Evolutionary conservation across 345 rosid species (phyloP).

Genomic region (Citrus cavaleriei): DNA sequence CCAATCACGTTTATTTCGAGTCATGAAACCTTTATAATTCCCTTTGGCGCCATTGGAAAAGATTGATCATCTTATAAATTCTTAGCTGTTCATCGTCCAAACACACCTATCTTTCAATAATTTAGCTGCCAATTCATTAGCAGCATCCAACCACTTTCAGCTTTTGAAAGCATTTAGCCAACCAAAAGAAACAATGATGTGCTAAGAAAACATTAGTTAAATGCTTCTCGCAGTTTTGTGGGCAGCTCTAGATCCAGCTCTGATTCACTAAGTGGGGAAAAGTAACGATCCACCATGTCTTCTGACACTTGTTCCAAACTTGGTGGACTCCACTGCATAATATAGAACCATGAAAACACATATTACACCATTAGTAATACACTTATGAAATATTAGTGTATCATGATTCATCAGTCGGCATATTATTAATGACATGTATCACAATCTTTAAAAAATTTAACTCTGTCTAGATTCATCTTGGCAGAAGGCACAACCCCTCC

Average conservation of each 20-base stretch:
- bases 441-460: neutral
- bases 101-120: neutral
- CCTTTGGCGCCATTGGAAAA: neutral
- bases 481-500: neutral
- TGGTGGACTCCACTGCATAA: conserved; percentile 82
- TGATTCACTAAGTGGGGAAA: conserved; percentile 43
- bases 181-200: neutral
- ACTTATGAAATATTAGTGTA: neutral
- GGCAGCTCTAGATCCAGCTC: conserved; percentile 84
- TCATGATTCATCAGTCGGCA: neutral
- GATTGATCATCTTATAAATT: neutral
- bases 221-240: conserved; percentile 74
- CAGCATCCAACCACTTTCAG: neutral
- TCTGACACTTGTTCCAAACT: conserved; percentile 59
- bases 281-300: conserved; percentile 83
- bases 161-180: neutral
- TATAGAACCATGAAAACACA: neutral
- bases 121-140: neutral
- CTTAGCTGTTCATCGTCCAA: neutral
- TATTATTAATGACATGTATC: neutral
- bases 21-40: neutral
- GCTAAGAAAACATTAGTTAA: conserved; percentile 19
- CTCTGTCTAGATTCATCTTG: neutral
- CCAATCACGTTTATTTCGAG: neutral
- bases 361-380: neutral